Base-by-base conservation (phyloP, 805 yeast genomes). In the Clavispora vitiphila region DNA sequence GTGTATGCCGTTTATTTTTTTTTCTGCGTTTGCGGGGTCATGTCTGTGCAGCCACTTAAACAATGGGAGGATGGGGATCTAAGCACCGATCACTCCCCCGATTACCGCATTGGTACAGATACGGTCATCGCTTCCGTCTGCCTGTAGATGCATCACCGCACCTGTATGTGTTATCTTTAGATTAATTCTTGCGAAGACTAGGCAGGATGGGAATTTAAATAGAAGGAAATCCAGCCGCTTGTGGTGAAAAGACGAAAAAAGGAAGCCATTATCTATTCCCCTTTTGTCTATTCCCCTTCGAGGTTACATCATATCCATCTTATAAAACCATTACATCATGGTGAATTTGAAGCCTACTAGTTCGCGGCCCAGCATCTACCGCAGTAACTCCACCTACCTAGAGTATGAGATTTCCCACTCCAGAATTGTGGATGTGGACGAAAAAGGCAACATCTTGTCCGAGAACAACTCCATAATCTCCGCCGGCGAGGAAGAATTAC, bases 61-160 rank as follows among this genome's bases (percentile, higher is more conserved):
- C 16, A 26, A n/a, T n/a, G n/a, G n/a, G 30, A 8, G 16, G 30
- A n/a, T 6, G 15, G 16, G 16, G 16, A n/a, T n/a, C 7, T 3
- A 6, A 26, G 14, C 15, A 8, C 12, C 20, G 11, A n/a, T 15
- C 12, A 5, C 20, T 29, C 16, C 20, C 12, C 19, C 32, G 12
- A 29, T 15, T 29, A 15, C 32, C 12, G 32, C 20, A 29, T 29
- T 16, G 14, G 32, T 15, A 2, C 20, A 9, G 8, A 29, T 16
- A 3, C 32, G 20, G 20, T 16, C 32, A 15, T 24, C 27, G 49
- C 29, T 8, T 36, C 57, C 58, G 38, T 62, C 62, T 2, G 67
- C 62, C n/a, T 15, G 70, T 69, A 1, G 69, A 69, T 3, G 57
- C 60, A 4, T 38, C 19, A 10, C 37, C 39, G 32, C n/a, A 29